A percentile compares a stretch with the other conserved stretches of the same genome.
phyloP scores from a whole-genome alignment of 129 eudicot species.

The Saussurea involucrata region DNA sequence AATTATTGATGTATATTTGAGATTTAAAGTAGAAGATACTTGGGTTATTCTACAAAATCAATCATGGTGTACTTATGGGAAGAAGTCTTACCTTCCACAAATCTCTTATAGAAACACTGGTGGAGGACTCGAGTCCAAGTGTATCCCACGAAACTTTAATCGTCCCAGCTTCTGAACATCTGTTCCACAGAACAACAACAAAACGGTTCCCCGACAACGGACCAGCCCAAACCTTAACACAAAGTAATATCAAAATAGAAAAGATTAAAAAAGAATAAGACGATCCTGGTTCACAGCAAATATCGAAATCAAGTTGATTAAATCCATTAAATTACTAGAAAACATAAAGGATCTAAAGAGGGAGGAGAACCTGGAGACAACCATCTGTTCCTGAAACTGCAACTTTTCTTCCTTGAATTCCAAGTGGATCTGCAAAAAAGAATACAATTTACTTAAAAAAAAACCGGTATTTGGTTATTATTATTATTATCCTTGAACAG shows the following conservation, averaged over 20 bases:
- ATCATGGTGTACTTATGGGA: not conserved
- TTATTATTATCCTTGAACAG: not conserved
- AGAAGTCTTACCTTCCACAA: slow-evolving; percentile 73
- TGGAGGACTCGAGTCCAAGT: slow-evolving; percentile 66
- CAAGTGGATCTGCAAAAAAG: slow-evolving; percentile 64
- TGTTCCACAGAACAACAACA: slow-evolving; percentile 76
- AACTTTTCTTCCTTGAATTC: slow-evolving; percentile 93
- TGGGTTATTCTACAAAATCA: not conserved
- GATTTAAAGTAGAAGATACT: not conserved
- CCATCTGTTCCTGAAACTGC: slow-evolving; percentile 49
- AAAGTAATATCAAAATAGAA: not conserved
- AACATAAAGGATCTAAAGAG: not conserved
- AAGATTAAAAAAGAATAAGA: not conserved
- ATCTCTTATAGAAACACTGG: slow-evolving; percentile 62
- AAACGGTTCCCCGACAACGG: slow-evolving; percentile 67
- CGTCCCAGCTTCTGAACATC: slow-evolving; percentile 54
- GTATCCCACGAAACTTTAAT: slow-evolving; percentile 64
- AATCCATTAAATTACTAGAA: not conserved
- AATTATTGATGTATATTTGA: too few species aligned
- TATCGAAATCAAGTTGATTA: not conserved
- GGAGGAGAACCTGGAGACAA: slow-evolving; percentile 62
- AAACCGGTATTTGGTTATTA: not conserved
- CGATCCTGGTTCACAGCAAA: not conserved
- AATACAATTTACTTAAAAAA: not conserved
- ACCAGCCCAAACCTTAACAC: slow-evolving; percentile 91